phyloP scores from a whole-genome alignment of 2,329 filamentous ascomycete species.

The Pseudopithomyces chartarum region DNA sequence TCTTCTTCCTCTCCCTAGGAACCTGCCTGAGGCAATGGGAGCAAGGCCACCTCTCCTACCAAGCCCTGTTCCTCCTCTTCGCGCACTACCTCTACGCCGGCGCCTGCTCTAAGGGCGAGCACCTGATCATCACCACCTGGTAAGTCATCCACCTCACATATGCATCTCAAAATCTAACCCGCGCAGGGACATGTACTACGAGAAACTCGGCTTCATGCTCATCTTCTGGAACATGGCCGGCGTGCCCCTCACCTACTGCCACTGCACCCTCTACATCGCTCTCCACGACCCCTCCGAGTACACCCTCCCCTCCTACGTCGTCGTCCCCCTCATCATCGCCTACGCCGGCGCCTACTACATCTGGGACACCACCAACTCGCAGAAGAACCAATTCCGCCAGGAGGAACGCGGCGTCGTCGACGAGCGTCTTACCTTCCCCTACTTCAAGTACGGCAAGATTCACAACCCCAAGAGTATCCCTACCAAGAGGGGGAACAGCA shows the following conservation, averaged over 20 bases:
- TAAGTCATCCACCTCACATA: slow-evolving; percentile 37
- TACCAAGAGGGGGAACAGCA: slow-evolving; percentile 73
- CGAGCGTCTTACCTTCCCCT: slow-evolving; percentile 81
- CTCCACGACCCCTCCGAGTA: slow-evolving; percentile 81
- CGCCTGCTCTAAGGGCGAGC: slow-evolving; percentile 89
- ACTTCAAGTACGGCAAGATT: slow-evolving; percentile 85
- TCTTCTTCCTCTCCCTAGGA: slow-evolving; percentile 77
- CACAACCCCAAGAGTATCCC: slow-evolving; percentile 80
- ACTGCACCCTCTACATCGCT: slow-evolving; percentile 88
- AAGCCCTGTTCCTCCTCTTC: slow-evolving; percentile 82
- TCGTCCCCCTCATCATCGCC: slow-evolving; percentile 67
- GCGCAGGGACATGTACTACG: slow-evolving; percentile 86
- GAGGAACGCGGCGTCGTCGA: slow-evolving; percentile 72
- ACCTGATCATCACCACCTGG: slow-evolving; percentile 88
- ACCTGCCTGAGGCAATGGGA: slow-evolving; percentile 80
- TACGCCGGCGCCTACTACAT: slow-evolving; percentile 88
- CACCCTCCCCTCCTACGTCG: slow-evolving; percentile 72
- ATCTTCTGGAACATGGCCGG: slow-evolving; percentile 97
- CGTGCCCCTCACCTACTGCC: slow-evolving; percentile 89
- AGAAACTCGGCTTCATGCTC: slow-evolving; percentile 97
- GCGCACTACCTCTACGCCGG: slow-evolving; percentile 93
- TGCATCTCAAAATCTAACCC: slow-evolving; percentile 8
- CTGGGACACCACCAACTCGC: slow-evolving; percentile 90
- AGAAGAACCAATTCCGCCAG: slow-evolving; percentile 91
- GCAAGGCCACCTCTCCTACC: slow-evolving; percentile 85